These are phyloP conservation scores for Naematelia aurantialba DNA, from an alignment of 768 basidiomycete genomes.

Conservation along the genomic window DNA sequence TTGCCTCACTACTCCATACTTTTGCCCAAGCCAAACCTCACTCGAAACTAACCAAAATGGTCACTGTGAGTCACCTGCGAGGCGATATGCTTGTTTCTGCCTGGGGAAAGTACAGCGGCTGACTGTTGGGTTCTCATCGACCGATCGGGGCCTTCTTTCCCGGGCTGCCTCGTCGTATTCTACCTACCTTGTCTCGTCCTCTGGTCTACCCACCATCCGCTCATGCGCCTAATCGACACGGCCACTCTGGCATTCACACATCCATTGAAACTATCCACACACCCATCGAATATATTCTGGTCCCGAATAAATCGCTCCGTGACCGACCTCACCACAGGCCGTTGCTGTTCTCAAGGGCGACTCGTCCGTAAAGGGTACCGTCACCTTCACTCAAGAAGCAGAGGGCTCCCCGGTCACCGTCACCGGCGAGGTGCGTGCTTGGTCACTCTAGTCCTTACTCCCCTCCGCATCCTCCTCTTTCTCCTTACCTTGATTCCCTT, in stretches of 20 bases:
- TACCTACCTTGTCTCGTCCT: neutral
- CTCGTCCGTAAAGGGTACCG: conserved; percentile 61
- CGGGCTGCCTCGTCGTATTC: neutral
- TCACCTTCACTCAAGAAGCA: conserved; percentile 62
- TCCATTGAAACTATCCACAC: too few species aligned
- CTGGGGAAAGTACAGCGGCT: neutral
- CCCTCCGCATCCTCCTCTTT: conserved; percentile 1
- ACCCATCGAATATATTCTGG: too few species aligned
- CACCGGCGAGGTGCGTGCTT: conserved; percentile 54
- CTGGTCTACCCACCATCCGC: too few species aligned
- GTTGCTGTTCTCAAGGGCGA: conserved; percentile 63
- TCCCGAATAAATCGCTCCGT: too few species aligned
- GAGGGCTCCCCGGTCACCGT: conserved; percentile 59
- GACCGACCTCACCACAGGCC: conserved; percentile 57
- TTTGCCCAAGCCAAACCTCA: too few species aligned
- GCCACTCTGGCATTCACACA: too few species aligned
- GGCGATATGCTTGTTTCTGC: neutral
- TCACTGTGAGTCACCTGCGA: neutral
- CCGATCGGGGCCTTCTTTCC: too few species aligned
- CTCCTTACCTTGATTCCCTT: conserved; percentile 1
- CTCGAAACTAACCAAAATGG: neutral
- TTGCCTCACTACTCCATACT: too few species aligned
- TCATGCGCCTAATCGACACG: too few species aligned
- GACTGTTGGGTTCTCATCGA: neutral
- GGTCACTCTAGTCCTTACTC: too few species aligned